phyloP scores from a whole-genome alignment of 805 yeast species.

The Candida cerambycidarum region DNA sequence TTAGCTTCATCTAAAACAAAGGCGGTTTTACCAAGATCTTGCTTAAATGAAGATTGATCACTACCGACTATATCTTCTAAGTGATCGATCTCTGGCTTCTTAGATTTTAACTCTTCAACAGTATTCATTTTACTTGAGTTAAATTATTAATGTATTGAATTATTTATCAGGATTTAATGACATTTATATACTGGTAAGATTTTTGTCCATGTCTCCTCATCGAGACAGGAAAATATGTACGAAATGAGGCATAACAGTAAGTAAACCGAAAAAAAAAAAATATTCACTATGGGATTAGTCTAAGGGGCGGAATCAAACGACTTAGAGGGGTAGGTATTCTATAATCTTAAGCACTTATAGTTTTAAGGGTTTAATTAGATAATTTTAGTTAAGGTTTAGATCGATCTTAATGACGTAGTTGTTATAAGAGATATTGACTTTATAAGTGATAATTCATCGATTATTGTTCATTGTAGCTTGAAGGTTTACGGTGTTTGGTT shows the following conservation, averaged over 20 bases:
- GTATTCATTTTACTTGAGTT: slow-evolving; percentile 1
- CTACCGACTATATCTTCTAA: slow-evolving; percentile 15
- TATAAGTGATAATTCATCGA: too few species aligned
- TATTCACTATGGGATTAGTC: not conserved
- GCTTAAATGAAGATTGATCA: slow-evolving; percentile 17
- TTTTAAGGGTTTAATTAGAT: too few species aligned
- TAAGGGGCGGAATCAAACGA: slow-evolving; percentile 1
- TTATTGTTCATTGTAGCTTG: too few species aligned
- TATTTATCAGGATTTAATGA: slow-evolving; percentile 1
- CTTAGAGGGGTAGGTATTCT: not conserved
- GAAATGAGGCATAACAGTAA: not conserved
- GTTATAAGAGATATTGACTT: too few species aligned
- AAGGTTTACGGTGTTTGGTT: too few species aligned
- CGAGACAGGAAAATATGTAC: slow-evolving; percentile 2
- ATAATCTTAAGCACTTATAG: not conserved
- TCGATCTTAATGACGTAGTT: too few species aligned
- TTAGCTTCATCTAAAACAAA: slow-evolving; percentile 19
- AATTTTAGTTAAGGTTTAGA: too few species aligned
- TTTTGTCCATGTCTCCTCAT: not conserved
- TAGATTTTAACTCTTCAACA: not conserved
- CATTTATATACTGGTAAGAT: slow-evolving; percentile 1
- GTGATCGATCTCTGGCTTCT: slow-evolving; percentile 15
- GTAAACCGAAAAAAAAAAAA: not conserved
- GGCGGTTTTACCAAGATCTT: slow-evolving; percentile 12
- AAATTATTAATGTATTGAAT: not conserved